Base-by-base conservation (phyloP, 2,329 filamentous ascomycete genomes). In the Arthrobotrys entomopaga region DNA sequence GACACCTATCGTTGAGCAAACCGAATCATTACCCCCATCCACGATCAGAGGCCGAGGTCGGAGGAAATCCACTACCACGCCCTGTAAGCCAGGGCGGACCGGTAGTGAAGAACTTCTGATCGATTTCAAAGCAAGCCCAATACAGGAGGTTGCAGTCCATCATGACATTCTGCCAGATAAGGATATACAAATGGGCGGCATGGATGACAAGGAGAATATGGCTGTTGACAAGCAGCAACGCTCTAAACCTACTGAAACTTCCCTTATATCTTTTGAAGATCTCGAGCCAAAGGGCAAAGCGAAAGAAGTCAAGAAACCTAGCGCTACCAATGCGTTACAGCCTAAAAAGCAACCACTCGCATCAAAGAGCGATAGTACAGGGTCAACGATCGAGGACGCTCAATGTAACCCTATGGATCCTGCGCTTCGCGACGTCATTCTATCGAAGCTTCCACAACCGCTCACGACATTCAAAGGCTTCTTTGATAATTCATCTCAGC, bases 1-100 rank as follows among this genome's bases (percentile, higher is more conserved):
- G 95, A 99, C 95, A 0, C 95, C 95, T 0, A 99, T 99, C 77
- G 94, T 95, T 0, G 95, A 99, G 81, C 89, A 92, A 78, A 99
- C 95, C 0, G 95, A 99, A 82, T 91, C 89, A 10, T 75, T 77
- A 49, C 77, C 70, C 20, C 71, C 67, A 65, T 80, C 71, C 79
- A 83, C 64, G 79, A 78, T 67, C 46, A 66, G 76, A 26, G 77
- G 71, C 24, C 74, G 67, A 72, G 22, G 77, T 65, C 69, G 77
- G 46, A 64, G 78, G 46, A 75, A 79, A 70, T 74, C 70, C 50
- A 74, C 70, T n/a, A 74, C 70, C 54, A 81, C 49, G 58, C 79
- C 38, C 24, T 74, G 48, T 74, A 66, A 74, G 57, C 67, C 67
- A 20, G 60, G 67, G 26, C 79, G 80, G 13, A 76, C 77, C 8